Base-by-base conservation (phyloP, 257 asterid species). In the Solanum corneliomulleri region DNA sequence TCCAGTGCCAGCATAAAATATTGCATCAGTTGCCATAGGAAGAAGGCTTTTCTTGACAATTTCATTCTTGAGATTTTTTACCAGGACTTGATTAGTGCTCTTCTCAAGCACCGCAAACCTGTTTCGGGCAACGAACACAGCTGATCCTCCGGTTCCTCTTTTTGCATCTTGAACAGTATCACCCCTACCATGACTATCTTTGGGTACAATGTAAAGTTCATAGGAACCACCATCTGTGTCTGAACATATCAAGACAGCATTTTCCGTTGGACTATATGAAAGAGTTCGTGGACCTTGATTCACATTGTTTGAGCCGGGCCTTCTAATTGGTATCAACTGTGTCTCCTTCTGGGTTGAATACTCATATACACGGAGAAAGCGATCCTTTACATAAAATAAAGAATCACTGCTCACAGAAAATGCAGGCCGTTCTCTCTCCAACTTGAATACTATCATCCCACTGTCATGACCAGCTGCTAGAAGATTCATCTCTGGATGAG, bases 381-480 rank as follows among this genome's bases (percentile, higher is more conserved):
- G 91, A 84, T 97, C 99, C 92, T 93, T 97, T 47, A 94, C 96
- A 88, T 94, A 97, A 86, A 94, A 94, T 83, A 95, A 89, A 33
- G 98, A 94, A 86, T 97, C 99, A 23, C 95, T 93, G 29, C 94
- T 94, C 71, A 97, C 89, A 85, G 96, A 95, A 90, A 93, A 97
- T 66, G 99, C 99, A 68, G 98, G 99, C 1, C 99, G 98, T 44
- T 97, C 99, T 92, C 99, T 93, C 92, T 97, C 99, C 91, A 97
- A 86, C 90, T 97, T 97, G 89, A 96, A 97, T 21, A 97, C 99
- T 68, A 97, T 95, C 99, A 97, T 95, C 87, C 99, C 99, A 90
- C 98, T 96, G 82, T 97, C 99, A 89, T 97, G 99, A 85, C 99
- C 99, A 82, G 99, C 99, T 75, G 99, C 99, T 77, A 97, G 92